These are phyloP conservation scores for Knoxia roxburghii DNA, from an alignment of 257 asterid species.

Conservation along the genomic window DNA sequence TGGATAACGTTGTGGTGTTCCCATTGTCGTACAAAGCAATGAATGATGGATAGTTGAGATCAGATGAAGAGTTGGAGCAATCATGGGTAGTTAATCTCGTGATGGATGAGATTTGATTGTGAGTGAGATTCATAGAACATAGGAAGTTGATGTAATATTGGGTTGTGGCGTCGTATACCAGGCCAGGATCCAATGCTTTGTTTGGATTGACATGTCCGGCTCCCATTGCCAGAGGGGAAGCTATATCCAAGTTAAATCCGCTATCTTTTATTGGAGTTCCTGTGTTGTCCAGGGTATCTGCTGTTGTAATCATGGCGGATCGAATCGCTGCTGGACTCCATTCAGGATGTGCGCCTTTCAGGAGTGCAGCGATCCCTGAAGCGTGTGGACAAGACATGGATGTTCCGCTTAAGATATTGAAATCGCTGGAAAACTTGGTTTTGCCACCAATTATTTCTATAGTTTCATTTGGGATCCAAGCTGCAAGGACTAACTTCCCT, in stretches of 20 bases:
- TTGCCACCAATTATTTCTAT: background rate
- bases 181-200: too few species aligned
- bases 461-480: too few species aligned
- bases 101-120: too few species aligned
- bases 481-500: too few species aligned
- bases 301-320: conserved; percentile 21
- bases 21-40: background rate
- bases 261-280: background rate
- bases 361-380: conserved; percentile 17
- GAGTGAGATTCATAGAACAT: too few species aligned
- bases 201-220: background rate
- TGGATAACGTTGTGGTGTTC: background rate
- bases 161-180: too few species aligned
- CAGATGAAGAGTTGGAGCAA: conserved; percentile 10
- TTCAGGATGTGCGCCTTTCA: conserved; percentile 17
- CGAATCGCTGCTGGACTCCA: conserved; percentile 24
- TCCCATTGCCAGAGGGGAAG: conserved; percentile 13
- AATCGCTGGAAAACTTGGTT: background rate
- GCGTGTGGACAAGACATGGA: conserved; percentile 22
- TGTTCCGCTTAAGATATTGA: background rate
- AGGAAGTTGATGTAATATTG: too few species aligned
- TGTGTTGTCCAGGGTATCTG: conserved; percentile 9
- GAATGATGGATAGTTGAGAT: conserved; percentile 2
- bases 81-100: too few species aligned
- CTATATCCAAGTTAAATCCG: too few species aligned